Conservation (phyloP, 805 yeast genomes). For the Kazachstania martiniae region DNA sequence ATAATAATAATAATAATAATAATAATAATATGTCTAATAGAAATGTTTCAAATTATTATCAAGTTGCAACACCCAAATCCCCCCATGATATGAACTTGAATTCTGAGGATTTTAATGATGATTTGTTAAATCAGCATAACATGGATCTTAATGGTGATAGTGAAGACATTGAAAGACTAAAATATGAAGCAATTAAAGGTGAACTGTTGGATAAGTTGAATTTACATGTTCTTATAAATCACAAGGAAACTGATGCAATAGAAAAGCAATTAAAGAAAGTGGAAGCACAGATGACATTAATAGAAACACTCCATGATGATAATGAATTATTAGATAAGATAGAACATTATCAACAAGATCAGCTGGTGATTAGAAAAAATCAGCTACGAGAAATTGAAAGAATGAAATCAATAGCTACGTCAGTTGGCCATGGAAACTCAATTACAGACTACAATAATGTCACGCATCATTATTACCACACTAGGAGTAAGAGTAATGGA, state of each 20-base stretch:
- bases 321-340: slow-evolving; percentile 17
- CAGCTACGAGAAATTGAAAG: slow-evolving; percentile 1
- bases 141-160: slow-evolving; percentile 10
- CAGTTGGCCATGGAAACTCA: too few species aligned
- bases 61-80: slow-evolving; percentile 35
- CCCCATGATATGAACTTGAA: slow-evolving; percentile 30
- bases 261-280: slow-evolving; percentile 47
- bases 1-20: not conserved
- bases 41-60: slow-evolving; percentile 18
- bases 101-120: slow-evolving; percentile 14
- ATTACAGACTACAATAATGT: too few species aligned
- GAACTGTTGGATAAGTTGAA: slow-evolving; percentile 39
- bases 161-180: slow-evolving; percentile 22
- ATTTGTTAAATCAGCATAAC: slow-evolving; percentile 1
- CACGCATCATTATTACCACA: slow-evolving; percentile 22
- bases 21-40: not conserved
- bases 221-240: slow-evolving; percentile 48
- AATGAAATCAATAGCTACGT: not conserved
- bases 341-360: slow-evolving; percentile 10
- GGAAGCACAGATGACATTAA: slow-evolving; percentile 44
- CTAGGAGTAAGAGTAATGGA: slow-evolving; percentile 26
- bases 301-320: slow-evolving; percentile 35
- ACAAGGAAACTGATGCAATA: slow-evolving; percentile 41
- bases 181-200: slow-evolving; percentile 24
- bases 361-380: too few species aligned